Evolutionary conservation across 441 rosid species (phyloP), one percentile per base, ranked within the genome.

Genomic region (Kokia cookei): DNA sequence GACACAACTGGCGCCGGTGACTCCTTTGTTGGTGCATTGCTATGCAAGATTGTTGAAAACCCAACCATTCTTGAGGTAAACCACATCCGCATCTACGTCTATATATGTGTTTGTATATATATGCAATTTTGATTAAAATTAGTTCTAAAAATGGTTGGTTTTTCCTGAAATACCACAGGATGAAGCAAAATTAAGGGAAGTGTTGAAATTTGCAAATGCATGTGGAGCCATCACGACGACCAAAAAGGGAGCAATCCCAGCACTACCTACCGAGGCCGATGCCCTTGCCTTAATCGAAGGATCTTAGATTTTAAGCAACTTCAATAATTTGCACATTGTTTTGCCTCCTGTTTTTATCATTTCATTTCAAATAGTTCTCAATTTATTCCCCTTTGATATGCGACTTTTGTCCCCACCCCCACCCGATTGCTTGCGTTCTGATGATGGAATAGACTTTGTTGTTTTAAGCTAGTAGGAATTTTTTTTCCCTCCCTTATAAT

Each of bases 1-100:
- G 99, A 95, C 77, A 93, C 99, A 75, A 95, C 99, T 2, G 98
- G 99, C 40, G 99, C 98, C 57, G 99, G 99, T 43, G 99, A 95
- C 78, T 77, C 99, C 7, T 95, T 88, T 61, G 87, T 95, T 0
- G 99, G 99, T 42, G 97, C 99, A n/a, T 83, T 95, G 63, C 86
- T 95, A 45, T 76, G 86, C 89, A 91, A 85, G 87, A 62, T 91
- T 67, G 98, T 93, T 2, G 92, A 87, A 58, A 94, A 93, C 69
- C 91, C 73, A 10, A 82, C 92, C 9, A 35, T 91, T 1, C 79
- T 95, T 0, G 97, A 95, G 88, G 98, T 88, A 76, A 53, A 53
- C 22, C 55, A 15, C 40, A 37, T 37, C 8, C 7, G 7, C 40
- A 37, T 6, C 40, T 6, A 0, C 40, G 40, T 37, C 40, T 37